Conservation (phyloP, 768 basidiomycete species). For the Mycena vulgaris region DNA sequence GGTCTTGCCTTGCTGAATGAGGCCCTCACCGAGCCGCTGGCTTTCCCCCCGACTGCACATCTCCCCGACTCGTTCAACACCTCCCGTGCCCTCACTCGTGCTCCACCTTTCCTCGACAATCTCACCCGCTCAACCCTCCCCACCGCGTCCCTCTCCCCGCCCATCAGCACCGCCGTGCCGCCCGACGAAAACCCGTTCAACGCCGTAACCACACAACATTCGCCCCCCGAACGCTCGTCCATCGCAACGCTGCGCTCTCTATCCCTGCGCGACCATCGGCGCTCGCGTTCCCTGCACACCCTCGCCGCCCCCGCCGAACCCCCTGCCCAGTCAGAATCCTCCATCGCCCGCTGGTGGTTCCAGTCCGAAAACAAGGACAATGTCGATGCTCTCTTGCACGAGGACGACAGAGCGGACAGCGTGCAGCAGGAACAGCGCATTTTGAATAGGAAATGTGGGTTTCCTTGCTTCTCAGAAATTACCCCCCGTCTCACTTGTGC, state of each 20-base stretch:
- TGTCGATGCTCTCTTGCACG: conserved; percentile 61
- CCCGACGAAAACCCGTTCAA: conserved; percentile 40
- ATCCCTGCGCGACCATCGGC: conserved; percentile 48
- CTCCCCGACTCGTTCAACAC: conserved; percentile 55
- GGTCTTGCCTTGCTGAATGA: conserved; percentile 59
- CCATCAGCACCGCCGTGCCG: conserved; percentile 33
- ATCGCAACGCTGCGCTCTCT: conserved; percentile 72
- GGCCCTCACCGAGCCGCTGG: conserved; percentile 61
- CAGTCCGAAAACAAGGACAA: conserved; percentile 63
- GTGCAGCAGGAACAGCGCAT: conserved; percentile 62
- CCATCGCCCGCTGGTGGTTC: conserved; percentile 67
- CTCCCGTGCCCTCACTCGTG: conserved; percentile 53
- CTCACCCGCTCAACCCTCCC: conserved; percentile 76
- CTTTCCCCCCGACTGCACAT: conserved; percentile 60
- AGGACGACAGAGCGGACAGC: conserved; percentile 69
- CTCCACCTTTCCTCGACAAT: conserved; percentile 68
- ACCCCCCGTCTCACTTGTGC: conserved; percentile 16
- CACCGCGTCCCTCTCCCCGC: conserved; percentile 69
- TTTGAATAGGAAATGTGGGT: conserved; percentile 74
- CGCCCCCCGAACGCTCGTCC: conserved; percentile 63
- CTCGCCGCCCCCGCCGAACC: conserved; percentile 32
- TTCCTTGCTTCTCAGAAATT: background rate
- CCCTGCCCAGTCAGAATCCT: conserved; percentile 35
- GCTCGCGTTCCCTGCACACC: conserved; percentile 46
- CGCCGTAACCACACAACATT: conserved; percentile 55